Conservation (phyloP, 805 yeast genomes). For the Jamesozyma rosinii region DNA sequence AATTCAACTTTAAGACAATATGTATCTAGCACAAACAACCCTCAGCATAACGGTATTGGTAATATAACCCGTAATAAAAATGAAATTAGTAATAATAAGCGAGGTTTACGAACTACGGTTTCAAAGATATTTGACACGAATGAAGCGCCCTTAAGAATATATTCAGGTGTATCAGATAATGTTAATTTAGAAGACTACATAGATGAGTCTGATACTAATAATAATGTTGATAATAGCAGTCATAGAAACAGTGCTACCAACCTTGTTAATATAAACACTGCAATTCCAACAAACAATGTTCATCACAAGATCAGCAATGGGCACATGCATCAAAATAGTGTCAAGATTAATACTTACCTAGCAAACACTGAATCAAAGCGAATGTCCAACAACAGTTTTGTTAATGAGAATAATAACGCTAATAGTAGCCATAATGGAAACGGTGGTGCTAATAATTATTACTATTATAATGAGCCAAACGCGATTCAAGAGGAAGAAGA, state of each 20-base stretch:
- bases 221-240: background rate
- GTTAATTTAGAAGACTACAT: conserved; percentile 37
- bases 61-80: conserved; percentile 1
- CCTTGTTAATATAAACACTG: background rate
- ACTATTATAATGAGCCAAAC: conserved; percentile 6
- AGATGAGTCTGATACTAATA: conserved; percentile 31
- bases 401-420: background rate
- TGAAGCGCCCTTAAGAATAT: conserved; percentile 63
- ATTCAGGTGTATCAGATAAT: conserved; percentile 62
- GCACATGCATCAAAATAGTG: conserved; percentile 3
- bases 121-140: conserved; percentile 65
- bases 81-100: conserved; percentile 9
- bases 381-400: background rate
- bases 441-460: background rate
- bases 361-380: conserved; percentile 4
- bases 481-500: conserved; percentile 17
- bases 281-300: background rate
- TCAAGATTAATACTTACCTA: conserved; percentile 5
- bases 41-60: background rate
- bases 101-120: conserved; percentile 53
- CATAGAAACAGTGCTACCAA: conserved; percentile 1
- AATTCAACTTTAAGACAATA: conserved; percentile 13
- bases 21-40: conserved; percentile 2
- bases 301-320: background rate
- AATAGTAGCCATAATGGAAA: background rate